These are phyloP conservation scores for Carex pumila DNA, from an alignment of 176 grass and related monocot genomes.

Conservation along the genomic window DNA sequence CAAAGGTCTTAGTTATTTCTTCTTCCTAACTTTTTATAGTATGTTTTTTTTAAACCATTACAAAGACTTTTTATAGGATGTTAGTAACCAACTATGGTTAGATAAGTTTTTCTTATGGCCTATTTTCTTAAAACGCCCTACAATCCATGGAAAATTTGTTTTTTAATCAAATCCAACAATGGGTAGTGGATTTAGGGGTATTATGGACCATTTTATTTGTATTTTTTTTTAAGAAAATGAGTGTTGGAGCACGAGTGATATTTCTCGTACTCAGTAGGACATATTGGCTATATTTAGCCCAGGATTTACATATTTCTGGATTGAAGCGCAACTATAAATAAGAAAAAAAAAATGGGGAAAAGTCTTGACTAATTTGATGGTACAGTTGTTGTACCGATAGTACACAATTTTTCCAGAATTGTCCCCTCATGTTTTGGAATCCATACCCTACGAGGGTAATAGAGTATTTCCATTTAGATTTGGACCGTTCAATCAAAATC, in stretches of 20 bases:
- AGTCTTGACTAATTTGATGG: too few relatives aligned
- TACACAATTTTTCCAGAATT: too few relatives aligned
- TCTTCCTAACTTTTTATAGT: neutral
- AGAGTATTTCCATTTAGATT: too few relatives aligned
- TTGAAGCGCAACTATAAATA: neutral
- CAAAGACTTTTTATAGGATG: neutral
- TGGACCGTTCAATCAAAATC: too few relatives aligned
- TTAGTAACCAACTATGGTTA: neutral
- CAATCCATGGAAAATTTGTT: neutral
- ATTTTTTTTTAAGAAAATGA: neutral
- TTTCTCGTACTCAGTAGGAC: neutral
- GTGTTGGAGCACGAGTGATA: neutral
- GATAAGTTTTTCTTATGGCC: conserved; percentile 4
- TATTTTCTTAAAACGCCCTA: neutral
- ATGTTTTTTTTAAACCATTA: neutral
- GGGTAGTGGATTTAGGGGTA: neutral
- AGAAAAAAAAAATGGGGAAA: too few relatives aligned
- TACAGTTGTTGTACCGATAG: too few relatives aligned
- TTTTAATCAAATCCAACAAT: neutral
- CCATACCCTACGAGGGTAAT: too few relatives aligned
- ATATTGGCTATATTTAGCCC: neutral
- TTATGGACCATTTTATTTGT: too few relatives aligned
- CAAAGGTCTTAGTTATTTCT: conserved; percentile 45
- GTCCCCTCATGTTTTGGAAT: too few relatives aligned
- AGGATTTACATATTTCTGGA: neutral